Base-by-base conservation (phyloP, 2,329 filamentous ascomycete genomes). In the Ophiostoma himal-ulmi region DNA sequence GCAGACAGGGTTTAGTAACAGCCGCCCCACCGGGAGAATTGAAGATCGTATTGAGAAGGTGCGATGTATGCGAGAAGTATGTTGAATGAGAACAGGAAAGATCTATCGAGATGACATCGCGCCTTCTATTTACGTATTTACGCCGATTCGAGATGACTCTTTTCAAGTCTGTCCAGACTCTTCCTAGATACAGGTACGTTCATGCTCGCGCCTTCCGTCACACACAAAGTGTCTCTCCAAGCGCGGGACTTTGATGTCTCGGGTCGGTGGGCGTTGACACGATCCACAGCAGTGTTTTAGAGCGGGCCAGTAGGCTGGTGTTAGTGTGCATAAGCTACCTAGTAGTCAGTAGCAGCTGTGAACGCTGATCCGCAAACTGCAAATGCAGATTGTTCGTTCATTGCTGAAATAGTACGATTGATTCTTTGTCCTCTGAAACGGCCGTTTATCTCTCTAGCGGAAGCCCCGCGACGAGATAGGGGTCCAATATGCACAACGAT, bases 241-340 rank as follows among this genome's bases (percentile, higher is more conserved):
- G 52, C 52, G 22, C 36, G 62, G 62, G 34, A 65, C 62, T 65
- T 65, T 65, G 5, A 2, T 36, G 60, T 65, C 62, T 39, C 62
- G 62, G 62, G 62, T 65, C 62, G 36, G 62, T 65, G 62, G 41
- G 62, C 62, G 62, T 41, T 65, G 62, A 39, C 62, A 65, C 62
- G 62, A 22, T 65, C 62, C 62, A 65, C 60, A 22, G 62, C 36
- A 39, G 62, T 65, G 36, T 65, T 65, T 65, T 65, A 65, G 44
- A n/a, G 44, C 44, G 44, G 37, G 44, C 17, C n/a, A 48, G 44
- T 48, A 7, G 44, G 1, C 30, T 3, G 30, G 30, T 30, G 30
- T 30, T 30, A 30, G 30, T 30, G 52, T 57, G 52, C 52, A 54
- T 2, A 20, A 20, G 20, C 48, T n/a, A 54, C 3, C 1, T 30